These are phyloP conservation scores for Rhizopogon roseolus DNA, from an alignment of 768 basidiomycete genomes.

Conservation along the genomic window DNA sequence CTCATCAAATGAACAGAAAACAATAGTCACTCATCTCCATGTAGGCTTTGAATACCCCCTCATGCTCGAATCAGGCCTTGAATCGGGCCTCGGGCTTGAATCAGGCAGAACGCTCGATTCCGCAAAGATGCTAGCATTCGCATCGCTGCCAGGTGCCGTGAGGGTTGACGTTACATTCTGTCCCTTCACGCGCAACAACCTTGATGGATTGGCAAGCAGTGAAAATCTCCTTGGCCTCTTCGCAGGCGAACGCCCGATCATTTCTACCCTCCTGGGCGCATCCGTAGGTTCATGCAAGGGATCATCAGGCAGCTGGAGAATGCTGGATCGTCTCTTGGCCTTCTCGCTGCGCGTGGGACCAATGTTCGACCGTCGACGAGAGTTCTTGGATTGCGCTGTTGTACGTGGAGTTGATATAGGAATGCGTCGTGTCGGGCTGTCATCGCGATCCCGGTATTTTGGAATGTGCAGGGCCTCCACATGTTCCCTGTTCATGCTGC, in stretches of 20 bases:
- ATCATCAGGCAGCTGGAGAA: slow-evolving; percentile 58
- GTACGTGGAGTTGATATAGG: slow-evolving; percentile 40
- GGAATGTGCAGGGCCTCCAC: slow-evolving; percentile 23
- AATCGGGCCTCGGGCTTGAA: background rate
- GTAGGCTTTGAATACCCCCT: slow-evolving; percentile 42
- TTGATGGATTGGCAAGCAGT: slow-evolving; percentile 36
- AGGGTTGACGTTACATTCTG: slow-evolving; percentile 27
- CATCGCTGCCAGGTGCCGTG: slow-evolving; percentile 32
- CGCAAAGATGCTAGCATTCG: slow-evolving; percentile 36
- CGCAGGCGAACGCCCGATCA: slow-evolving; percentile 45
- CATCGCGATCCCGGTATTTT: slow-evolving; percentile 30
- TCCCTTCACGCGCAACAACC: slow-evolving; percentile 29
- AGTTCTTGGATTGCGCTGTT: slow-evolving; percentile 31
- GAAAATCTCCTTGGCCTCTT: slow-evolving; percentile 59
- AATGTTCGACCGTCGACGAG: slow-evolving; percentile 65
- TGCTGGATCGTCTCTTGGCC: slow-evolving; percentile 67
- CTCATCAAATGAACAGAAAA: slow-evolving; percentile 8
- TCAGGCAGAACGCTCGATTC: slow-evolving; percentile 23
- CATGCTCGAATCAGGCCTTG: slow-evolving; percentile 39
- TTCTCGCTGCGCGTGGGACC: slow-evolving; percentile 76
- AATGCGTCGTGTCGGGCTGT: slow-evolving; percentile 47
- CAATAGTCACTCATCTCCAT: slow-evolving; percentile 45
- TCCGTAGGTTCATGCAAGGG: slow-evolving; percentile 19
- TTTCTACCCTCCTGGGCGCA: slow-evolving; percentile 38
- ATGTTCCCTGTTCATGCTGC: slow-evolving; percentile 50